phyloP scores from a whole-genome alignment of 192 early-diverging fungal species.

The Glomus cerebriforme region DNA sequence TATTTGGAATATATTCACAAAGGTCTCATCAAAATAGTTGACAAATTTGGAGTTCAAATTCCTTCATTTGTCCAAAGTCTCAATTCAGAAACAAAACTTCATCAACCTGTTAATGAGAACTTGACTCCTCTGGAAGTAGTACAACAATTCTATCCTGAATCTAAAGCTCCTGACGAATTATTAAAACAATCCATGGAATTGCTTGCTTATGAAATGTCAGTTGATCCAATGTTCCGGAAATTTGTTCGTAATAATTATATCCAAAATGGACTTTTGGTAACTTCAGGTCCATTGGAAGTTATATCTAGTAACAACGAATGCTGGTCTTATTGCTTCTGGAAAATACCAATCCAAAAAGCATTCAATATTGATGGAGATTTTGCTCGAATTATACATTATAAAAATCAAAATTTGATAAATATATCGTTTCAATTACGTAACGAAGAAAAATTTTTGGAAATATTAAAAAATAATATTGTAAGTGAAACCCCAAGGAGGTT shows the following conservation, averaged over 20 bases:
- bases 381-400: slow-evolving; percentile 73
- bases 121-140: neutral
- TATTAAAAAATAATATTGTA: slow-evolving; percentile 50
- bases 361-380: slow-evolving; percentile 66
- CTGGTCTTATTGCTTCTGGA: slow-evolving; percentile 18
- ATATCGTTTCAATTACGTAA: slow-evolving; percentile 58
- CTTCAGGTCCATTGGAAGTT: slow-evolving; percentile 45
- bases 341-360: neutral
- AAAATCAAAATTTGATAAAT: slow-evolving; percentile 68
- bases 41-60: slow-evolving; percentile 9
- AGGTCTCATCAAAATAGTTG: neutral
- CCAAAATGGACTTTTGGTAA: slow-evolving; percentile 68
- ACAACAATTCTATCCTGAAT: neutral
- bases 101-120: neutral
- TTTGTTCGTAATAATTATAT: slow-evolving; percentile 75
- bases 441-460: slow-evolving; percentile 38
- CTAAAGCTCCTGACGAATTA: neutral
- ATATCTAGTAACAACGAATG: slow-evolving; percentile 76
- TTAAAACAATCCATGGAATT: slow-evolving; percentile 63
- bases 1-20: neutral
- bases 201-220: slow-evolving; percentile 74
- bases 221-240: slow-evolving; percentile 78
- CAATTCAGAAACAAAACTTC: neutral
- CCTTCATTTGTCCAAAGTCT: neutral
- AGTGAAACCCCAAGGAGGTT: slow-evolving; percentile 46